Conservation (phyloP, 1,139 yeast species). For the Scheffersomyces titani region DNA sequence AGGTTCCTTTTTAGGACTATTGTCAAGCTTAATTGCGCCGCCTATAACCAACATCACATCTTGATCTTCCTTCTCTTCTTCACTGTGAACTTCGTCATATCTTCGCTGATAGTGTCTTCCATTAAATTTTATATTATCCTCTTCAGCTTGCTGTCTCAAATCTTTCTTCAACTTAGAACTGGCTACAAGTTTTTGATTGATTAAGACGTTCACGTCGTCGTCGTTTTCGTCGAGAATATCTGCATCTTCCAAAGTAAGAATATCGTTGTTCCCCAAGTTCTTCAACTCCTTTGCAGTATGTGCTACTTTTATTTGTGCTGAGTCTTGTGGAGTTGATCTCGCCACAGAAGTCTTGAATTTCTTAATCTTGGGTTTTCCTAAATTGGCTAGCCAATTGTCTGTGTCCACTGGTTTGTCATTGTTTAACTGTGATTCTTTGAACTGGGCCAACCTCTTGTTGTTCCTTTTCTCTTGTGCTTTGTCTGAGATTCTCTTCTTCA, state of each 20-base stretch:
- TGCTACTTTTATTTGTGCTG: slow-evolving; percentile 44
- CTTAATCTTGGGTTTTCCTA: slow-evolving; percentile 18
- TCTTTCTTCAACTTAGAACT: slow-evolving; percentile 27
- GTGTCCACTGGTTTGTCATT: slow-evolving; percentile 30
- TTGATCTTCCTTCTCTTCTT: slow-evolving; percentile 15
- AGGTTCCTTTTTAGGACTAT: neutral
- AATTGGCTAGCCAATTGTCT: slow-evolving; percentile 40
- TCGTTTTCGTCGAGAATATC: slow-evolving; percentile 49
- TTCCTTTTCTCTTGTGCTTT: neutral
- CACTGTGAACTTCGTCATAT: slow-evolving; percentile 16
- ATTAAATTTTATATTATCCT: slow-evolving; percentile 25
- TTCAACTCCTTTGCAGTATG: slow-evolving; percentile 42
- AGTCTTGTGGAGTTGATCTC: slow-evolving; percentile 16
- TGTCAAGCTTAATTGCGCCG: slow-evolving; percentile 8
- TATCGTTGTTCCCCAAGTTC: slow-evolving; percentile 43
- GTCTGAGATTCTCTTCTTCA: slow-evolving; percentile 4
- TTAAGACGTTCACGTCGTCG: slow-evolving; percentile 45
- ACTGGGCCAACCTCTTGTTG: slow-evolving; percentile 10
- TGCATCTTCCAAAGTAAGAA: slow-evolving; percentile 67
- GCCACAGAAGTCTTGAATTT: slow-evolving; percentile 5
- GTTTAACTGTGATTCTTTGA: slow-evolving; percentile 18
- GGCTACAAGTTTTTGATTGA: slow-evolving; percentile 40
- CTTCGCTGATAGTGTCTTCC: slow-evolving; percentile 21
- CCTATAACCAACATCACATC: slow-evolving; percentile 12
- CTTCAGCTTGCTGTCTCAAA: slow-evolving; percentile 24